Base-by-base conservation (phyloP, 257 asterid genomes). In the Oldenlandia corymbosa region DNA sequence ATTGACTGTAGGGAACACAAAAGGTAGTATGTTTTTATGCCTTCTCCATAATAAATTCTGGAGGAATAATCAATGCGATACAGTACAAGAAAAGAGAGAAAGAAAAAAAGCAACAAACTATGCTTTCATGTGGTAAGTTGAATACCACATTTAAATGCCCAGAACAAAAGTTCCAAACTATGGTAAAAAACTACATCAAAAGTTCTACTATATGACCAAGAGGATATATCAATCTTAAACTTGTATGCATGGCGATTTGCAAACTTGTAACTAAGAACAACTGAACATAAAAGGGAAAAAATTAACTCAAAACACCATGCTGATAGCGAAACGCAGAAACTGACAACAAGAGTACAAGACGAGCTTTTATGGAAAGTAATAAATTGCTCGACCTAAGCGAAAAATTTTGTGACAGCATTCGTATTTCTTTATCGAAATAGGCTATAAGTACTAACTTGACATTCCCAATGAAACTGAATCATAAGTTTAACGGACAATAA, bases 1-100 rank as follows among this genome's bases (percentile, higher is more conserved):
- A 92, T 78, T 28, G 99, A 87, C 99, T 92, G 93, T 60, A 70
- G 54, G 32, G 37, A 18, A 41, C 49, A 66, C 28, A 32, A 23
- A 30, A 46, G 7, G 64, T 1, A 30, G 32, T 54, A 5, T 4
- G 37, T 48, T 42, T 68, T 37, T 68, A 53, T 56, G 51, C 62
- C n/a, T 20, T 53, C 68, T 23, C 54, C 60, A 32, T 43, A 9
- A 27, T 52, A 63, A 5, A 9, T 14, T 43, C 37, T 11, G 9
- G 5, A n/a, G n/a, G n/a, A n/a, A n/a, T n/a, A n/a, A n/a, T n/a
- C n/a, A n/a, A n/a, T n/a, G n/a, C n/a, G n/a, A n/a, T n/a, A n/a
- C n/a, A n/a, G n/a, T n/a, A n/a, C n/a, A n/a, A n/a, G n/a, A n/a
- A n/a, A n/a, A n/a, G n/a, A n/a, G n/a, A n/a, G n/a, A n/a, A n/a